Base-by-base conservation (phyloP, 2,329 filamentous ascomycete genomes). In the Rhinocladiella similis region DNA sequence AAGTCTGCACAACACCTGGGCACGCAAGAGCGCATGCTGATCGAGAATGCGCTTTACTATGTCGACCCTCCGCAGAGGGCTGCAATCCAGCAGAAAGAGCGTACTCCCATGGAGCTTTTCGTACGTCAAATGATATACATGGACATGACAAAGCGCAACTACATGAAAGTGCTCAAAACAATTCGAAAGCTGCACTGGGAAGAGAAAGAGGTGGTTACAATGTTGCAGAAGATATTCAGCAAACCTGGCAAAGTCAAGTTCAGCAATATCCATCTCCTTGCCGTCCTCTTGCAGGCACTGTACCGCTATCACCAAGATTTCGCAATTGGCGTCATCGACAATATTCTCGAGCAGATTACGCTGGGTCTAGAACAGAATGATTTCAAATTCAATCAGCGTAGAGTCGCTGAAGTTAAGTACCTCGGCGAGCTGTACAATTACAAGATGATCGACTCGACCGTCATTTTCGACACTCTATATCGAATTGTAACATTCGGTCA, bases 211-310 rank as follows among this genome's bases (percentile, higher is more conserved):
- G 87, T 94, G 20, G 88, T 93, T 38, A 77, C 80, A 25, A 85
- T 92, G 48, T 76, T 97, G 20, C 88, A 91, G 69, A 96, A 95
- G 71, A 87, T 97, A 42, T 99, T 97, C 70, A 91, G 91, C 50
- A 97, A 96, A 70, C 94, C 95, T 12, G 90, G 90, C 46, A 97
- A 97, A 76, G 91, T 99, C 74, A 97, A 96, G 72, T 99, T 95
- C 73, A 92, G 92, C 68, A 97, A 96, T 68, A 91, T 99, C 63
- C 91, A 97, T 71, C 83, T 97, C 49, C 83, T 99, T 49, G 91
- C 92, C 2, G 93, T 96, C 56, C 84, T 97, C 22, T 83, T 96
- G 38, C 90, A 91, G 59, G 90, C 91, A 1, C 80, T 99, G 41
- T 92, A 95, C 69, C 87, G 92, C 13, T 95, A 97, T 66, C 94